phyloP scores from a whole-genome alignment of 768 basidiomycete species.

The Tylopilus plumbeoviolaceoides region DNA sequence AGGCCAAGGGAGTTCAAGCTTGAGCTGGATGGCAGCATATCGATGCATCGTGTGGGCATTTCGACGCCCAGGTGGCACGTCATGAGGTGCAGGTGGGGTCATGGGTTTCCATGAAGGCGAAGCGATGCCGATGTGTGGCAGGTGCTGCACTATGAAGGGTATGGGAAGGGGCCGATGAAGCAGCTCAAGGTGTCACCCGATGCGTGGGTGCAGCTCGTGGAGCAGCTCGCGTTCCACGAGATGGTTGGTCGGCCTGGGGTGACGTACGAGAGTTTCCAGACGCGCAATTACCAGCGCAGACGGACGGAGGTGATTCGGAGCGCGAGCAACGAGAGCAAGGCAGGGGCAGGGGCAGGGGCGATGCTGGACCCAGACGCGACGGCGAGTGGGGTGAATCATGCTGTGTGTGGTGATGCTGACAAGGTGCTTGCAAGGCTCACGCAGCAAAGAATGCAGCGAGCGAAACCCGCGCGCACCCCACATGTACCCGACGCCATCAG shows the following conservation, averaged over 20 bases:
- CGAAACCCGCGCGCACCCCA: too few species aligned
- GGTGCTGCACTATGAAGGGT: conserved; percentile 82
- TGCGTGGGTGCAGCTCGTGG: conserved; percentile 92
- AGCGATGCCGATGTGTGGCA: conserved; percentile 24
- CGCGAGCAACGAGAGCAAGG: conserved; percentile 76
- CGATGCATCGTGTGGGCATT: conserved; percentile 55
- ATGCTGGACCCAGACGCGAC: conserved; percentile 62
- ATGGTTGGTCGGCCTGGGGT: conserved; percentile 70
- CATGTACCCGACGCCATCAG: too few species aligned
- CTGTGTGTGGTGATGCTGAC: neutral
- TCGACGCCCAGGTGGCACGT: conserved; percentile 67
- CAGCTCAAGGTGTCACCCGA: conserved; percentile 81
- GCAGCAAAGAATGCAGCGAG: too few species aligned
- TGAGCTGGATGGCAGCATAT: conserved; percentile 57
- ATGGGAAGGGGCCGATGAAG: conserved; percentile 88
- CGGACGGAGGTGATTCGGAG: conserved; percentile 94
- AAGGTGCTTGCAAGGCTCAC: too few species aligned
- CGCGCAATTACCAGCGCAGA: conserved; percentile 84
- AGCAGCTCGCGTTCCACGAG: conserved; percentile 94
- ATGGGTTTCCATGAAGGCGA: neutral
- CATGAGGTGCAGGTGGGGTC: conserved; percentile 77
- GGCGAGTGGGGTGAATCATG: conserved; percentile 35
- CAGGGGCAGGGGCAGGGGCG: conserved; percentile 84
- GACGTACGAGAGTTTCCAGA: conserved; percentile 93
- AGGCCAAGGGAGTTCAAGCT: conserved; percentile 69